Evolutionary conservation across 352 stramenopile species (phyloP), one percentile per base, ranked within the genome.

Genomic region (Pythium utonaiense): DNA sequence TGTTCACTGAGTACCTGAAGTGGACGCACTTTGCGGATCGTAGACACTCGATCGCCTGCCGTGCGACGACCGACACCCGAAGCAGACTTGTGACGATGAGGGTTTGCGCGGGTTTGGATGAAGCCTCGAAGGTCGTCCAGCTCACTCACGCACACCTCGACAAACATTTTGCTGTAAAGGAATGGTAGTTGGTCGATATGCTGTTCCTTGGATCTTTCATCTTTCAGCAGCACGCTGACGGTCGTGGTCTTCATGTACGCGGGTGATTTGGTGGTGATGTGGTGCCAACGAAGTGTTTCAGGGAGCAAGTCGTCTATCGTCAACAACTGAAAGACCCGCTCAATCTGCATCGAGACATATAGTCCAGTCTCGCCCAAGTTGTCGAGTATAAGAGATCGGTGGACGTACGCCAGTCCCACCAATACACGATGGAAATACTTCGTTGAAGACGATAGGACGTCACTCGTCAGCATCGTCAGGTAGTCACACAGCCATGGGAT

Each of bases 401-500:
- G 82, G 34, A 91, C 33, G 0, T 65, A 64, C 13, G 73, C 54
- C 8, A 91, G 42, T 2, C 85, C 27, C 12, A 71, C 57, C 21
- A 91, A 38, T 13, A 82, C 61, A 19, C 83, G 66, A 36, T 77
- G 73, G 27, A 85, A 79, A 45, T 86, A 83, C 6, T 33, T 70
- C 50, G 77, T 91, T 2, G 57, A 70, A 1, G 56, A 64, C 3
- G 78, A 86, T 1, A 91, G 54, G 6, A 61, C 64, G 57, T 91
- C 77, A 16, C 78, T 66, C 0, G 70, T 74, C 10, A 91, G 53
- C 77, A 91, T 89, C 2, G 53, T 72, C 3, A 89, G 48, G 51
- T 87, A 91, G 53, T 88, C 81, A 31, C 75, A 80, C 3, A 89
- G 40, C 78, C 78, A 91, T 30, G 78, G 77, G 14, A 88, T 70